These are phyloP conservation scores for Claviceps pazoutovae DNA, from an alignment of 2,329 filamentous ascomycete genomes.

Conservation along the genomic window DNA sequence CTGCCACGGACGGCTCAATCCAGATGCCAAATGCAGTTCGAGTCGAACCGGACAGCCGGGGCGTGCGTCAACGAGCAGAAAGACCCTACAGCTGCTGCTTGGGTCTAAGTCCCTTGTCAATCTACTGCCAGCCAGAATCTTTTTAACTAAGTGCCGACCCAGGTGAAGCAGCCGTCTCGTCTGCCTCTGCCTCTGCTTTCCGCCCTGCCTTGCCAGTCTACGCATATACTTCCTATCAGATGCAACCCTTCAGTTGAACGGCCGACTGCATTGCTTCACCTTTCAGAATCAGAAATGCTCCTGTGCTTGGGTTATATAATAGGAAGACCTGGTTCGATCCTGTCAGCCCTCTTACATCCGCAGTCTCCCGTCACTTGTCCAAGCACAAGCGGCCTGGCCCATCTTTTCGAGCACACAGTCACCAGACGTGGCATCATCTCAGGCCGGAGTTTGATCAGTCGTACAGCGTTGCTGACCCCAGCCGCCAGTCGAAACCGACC, in stretches of 20 bases:
- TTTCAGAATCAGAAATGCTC: background rate
- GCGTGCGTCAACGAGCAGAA: background rate
- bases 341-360: background rate
- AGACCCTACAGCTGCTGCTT: background rate
- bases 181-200: background rate
- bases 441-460: background rate
- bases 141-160: background rate
- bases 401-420: background rate
- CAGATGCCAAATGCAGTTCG: background rate
- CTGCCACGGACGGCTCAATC: background rate
- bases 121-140: background rate
- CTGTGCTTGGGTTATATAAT: background rate
- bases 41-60: background rate
- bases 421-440: background rate
- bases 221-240: background rate
- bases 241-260: background rate
- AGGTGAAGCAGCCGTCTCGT: background rate
- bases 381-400: background rate
- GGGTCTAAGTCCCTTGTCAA: background rate
- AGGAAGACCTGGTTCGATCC: background rate
- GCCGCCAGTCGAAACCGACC: background rate
- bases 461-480: background rate
- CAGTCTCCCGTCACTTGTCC: background rate
- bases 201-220: background rate
- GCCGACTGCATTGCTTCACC: background rate